Evolutionary conservation across 495 filamentous ascomycete species (phyloP), one percentile per base, ranked within the genome.

Genomic region (Aspergillus biplanus): DNA sequence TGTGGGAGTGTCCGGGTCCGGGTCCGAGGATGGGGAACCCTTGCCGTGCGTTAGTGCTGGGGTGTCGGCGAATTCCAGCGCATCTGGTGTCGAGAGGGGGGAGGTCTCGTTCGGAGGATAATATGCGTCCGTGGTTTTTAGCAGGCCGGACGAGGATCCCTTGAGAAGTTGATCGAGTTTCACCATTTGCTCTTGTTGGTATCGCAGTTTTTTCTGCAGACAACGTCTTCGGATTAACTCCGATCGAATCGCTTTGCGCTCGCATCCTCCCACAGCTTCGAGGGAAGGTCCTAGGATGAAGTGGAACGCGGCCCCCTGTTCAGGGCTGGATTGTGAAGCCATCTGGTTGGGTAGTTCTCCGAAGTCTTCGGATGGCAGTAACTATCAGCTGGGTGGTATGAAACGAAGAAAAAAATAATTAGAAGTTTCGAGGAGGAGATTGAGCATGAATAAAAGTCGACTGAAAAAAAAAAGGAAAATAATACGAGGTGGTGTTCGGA

Each of bases 151-250:
- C 21, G 21, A 27, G 2, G 46, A 49, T n/a, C 13, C 46, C 13
- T 49, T 49, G 13, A 50, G 47, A 6, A 50, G 47, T 11, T 31
- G 47, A 18, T 50, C 47, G 6, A 50, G 47, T 18, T 50, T 50
- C 6, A 27, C 16, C 16, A n/a, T 50, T 11, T 50, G 47, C 16
- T 50, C 47, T 27, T 50, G 47, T 6, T 50, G 47, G 16, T 50
- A 31, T 4, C 16, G 47, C 6, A 50, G 47, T 31, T 50, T 50
- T 9, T 50, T 50, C 16, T 50, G 47, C 15, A 50, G 47, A 31
- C 47, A 50, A 21, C 47, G 16, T 18, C 47, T n/a, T 31, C 47
- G 47, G 47, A 50, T 50, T 18, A 50, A 7, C 16, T 50, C 47
- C 6, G 47, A 50, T 8, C 47, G 47, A 12, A 50, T 50, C 16